Evolutionary conservation across 148 eudicot species (phyloP), one percentile per base, ranked within the genome.

Genomic region (Camellia granthamiana): DNA sequence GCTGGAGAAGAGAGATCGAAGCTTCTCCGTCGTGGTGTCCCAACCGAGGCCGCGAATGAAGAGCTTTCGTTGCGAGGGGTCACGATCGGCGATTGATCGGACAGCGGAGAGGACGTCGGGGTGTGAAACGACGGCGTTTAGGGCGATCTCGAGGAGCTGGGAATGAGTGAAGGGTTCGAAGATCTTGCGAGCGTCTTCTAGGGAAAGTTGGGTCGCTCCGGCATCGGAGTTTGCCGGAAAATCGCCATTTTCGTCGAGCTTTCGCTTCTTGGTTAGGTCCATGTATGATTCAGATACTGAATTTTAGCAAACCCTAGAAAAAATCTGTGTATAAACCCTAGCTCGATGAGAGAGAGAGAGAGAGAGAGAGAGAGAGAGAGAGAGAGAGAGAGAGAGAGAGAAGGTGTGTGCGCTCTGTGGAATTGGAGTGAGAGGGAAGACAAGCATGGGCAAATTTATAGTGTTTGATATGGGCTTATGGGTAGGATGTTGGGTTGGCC

Each of bases 191-290:
- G 84, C 88, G 68, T 94, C 98, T 21, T 86, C 85, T 7, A 54
- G 66, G 12, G 94, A 74, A 72, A 90, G 90, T 6, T 79, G 72
- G 46, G 11, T 43, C 2, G 16, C 7, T 64, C 62, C 43, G 70
- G 74, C 38, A 52, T 59, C 77, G 44, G 82, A 18, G 61, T 78
- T 85, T 0, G 65, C 44, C 5, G 14, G 64, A 3, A 62, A 43
- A 71, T 70, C 67, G 49, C 90, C 94, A 79, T 90, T 92, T 47
- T 92, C 92, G 19, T 92, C 98, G 77, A 92, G 86, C 80, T 92
- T 94, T 6, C 98, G 92, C 84, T 94, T 94, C 85, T 92, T 94
- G 41, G 85, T 84, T 8, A 69, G 90, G 85, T 94, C 98, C 93
- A 92, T 81, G 82, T 81, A 49, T 49, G 52, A 5, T 49, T 49